Base-by-base conservation (phyloP, 805 yeast species). In the Schwanniomyces vanrijiae region DNA sequence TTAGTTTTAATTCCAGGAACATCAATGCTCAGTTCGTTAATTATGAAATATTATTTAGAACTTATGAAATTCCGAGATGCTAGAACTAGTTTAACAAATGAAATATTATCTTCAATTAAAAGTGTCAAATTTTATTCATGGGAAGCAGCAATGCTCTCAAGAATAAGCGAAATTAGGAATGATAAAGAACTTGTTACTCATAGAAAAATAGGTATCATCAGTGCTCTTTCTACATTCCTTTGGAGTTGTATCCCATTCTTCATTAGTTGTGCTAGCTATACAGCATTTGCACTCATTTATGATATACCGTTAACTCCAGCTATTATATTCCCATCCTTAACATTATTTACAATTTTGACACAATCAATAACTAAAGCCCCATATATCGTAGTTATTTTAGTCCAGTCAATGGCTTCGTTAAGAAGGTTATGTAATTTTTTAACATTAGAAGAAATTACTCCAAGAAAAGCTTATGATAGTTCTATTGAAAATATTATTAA, bases 71-170 rank as follows among this genome's bases (percentile, higher is more conserved):
- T 58, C 48, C 70, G 63, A 52, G 77, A 71, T 47, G 59, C 60
- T 26, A 58, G 77, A 54, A 65, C 71, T 3, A 60, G 66, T 21
- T 58, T 70, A 45, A 68, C 68, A 46, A 62, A 65, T 25, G 76
- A 71, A 49, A 66, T 71, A 40, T 61, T 71, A 44, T 60, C 57
- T 44, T 60, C 74, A 7, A 64, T 69, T 29, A 71, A 69, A 49
- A 64, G 69, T 40, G 58, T 71, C 54, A 71, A 71, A 49, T 61
- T 71, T 33, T 71, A 71, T 49, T 64, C 75, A 3, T 71, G 76
- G 76, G 76, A 71, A 48, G 51, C 51, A 26, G 75, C 76, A 20
- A 69, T 71, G 71, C 52, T 69, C 47, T 51, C 56, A 31, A 61
- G 63, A 43, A 58, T 71, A 34, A 55, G 54, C 40, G 60, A 55